These are phyloP conservation scores for Neurospora sp. DNA, from an alignment of 495 filamentous ascomycete genomes.

Conservation along the genomic window DNA sequence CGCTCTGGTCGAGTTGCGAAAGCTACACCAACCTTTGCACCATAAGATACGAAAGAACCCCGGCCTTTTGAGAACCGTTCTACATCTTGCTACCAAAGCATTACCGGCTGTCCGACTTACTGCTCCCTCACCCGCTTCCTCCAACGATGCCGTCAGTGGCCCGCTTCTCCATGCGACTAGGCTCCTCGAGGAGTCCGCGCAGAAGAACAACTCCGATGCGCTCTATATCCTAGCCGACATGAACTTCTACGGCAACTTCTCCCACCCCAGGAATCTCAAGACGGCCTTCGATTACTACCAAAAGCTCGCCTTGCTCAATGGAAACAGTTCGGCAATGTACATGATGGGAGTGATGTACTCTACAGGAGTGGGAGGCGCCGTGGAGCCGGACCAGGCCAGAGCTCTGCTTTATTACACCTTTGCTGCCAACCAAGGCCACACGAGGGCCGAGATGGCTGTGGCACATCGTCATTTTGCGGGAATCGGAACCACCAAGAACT, in stretches of 20 bases:
- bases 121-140: slow-evolving; percentile 25
- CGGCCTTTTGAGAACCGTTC: slow-evolving; percentile 27
- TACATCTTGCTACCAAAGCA: slow-evolving; percentile 28
- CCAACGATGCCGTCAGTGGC: slow-evolving; percentile 19
- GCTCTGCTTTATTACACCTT: slow-evolving; percentile 91
- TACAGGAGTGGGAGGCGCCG: slow-evolving; percentile 75
- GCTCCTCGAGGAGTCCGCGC: slow-evolving; percentile 65
- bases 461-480: slow-evolving; percentile 81
- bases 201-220: slow-evolving; percentile 72
- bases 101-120: slow-evolving; percentile 33
- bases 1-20: slow-evolving; percentile 32
- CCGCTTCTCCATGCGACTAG: slow-evolving; percentile 52
- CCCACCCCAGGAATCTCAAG: slow-evolving; percentile 73
- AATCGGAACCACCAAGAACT: slow-evolving; percentile 75
- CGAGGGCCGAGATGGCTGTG: slow-evolving; percentile 84
- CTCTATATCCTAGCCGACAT: slow-evolving; percentile 86
- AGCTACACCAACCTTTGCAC: slow-evolving; percentile 27
- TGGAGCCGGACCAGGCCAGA: slow-evolving; percentile 83
- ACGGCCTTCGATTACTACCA: slow-evolving; percentile 77
- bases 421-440: slow-evolving; percentile 75
- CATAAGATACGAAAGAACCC: slow-evolving; percentile 26
- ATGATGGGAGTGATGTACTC: slow-evolving; percentile 97
- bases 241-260: slow-evolving; percentile 94
- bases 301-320: slow-evolving; percentile 61
- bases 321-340: slow-evolving; percentile 85